These are phyloP conservation scores for Hyparrhenia diplandra DNA, from an alignment of 176 grass and related monocot genomes.

Conservation along the genomic window DNA sequence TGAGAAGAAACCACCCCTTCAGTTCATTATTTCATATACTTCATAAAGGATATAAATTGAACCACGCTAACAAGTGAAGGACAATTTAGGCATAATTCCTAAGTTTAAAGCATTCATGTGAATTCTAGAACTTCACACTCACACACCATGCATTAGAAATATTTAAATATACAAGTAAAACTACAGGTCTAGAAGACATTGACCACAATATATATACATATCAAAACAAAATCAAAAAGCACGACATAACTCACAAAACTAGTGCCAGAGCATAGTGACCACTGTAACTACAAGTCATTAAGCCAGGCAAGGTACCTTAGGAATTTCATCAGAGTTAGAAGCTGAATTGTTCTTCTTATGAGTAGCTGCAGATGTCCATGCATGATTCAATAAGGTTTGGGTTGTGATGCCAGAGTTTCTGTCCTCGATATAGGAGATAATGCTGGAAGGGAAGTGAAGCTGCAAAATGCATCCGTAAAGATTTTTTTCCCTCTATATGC, in stretches of 20 bases:
- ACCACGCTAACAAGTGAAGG: neutral
- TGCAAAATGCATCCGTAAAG: slow-evolving; percentile 30
- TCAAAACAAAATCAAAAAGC: neutral
- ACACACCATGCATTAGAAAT: neutral
- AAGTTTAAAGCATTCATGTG: neutral
- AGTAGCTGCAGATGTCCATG: slow-evolving; percentile 70
- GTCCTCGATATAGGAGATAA: slow-evolving; percentile 85
- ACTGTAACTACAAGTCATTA: neutral
- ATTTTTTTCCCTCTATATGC: neutral
- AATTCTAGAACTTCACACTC: neutral
- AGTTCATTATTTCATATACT: neutral
- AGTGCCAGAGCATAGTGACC: neutral
- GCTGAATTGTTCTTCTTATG: slow-evolving; percentile 62
- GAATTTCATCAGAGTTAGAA: slow-evolving; percentile 56
- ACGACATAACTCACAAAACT: neutral
- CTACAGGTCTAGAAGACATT: slow-evolving; percentile 1
- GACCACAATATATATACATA: neutral
- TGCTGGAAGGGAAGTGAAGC: slow-evolving; percentile 77
- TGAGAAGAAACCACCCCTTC: neutral
- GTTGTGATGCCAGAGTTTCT: slow-evolving; percentile 85
- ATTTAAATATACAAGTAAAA: neutral
- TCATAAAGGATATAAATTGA: neutral
- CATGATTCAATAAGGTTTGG: slow-evolving; percentile 83
- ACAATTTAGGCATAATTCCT: neutral
- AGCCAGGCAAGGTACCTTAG: slow-evolving; percentile 50